Base-by-base conservation (phyloP, 2,329 filamentous ascomycete genomes). In the Helotiales sp. region DNA sequence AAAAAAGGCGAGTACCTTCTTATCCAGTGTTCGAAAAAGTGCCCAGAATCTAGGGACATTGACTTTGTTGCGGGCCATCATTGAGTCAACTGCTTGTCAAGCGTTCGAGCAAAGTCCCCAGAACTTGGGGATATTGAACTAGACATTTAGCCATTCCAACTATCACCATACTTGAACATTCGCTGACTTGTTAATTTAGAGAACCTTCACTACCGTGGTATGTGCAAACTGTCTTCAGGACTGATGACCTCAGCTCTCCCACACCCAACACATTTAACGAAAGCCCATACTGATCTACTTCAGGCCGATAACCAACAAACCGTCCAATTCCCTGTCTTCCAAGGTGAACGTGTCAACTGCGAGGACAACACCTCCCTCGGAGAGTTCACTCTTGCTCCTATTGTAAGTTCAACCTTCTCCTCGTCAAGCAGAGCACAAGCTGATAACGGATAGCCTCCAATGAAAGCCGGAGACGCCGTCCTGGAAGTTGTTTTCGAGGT, bases 401-500 rank as follows among this genome's bases (percentile, higher is more conserved):
- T 88, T 66, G 57, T 44, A 54, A 25, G 47, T 7, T 1, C 29
- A 31, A 15, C 15, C 31, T 13, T 12, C 5, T 19, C 5, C 22
- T 40, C 29, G 13, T 17, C n/a, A 6, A 7, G 17, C 17, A 13
- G 17, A 17, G 25, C 6, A 52, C 34, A 59, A 19, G 7, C 33
- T 59, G 42, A 48, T 52, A 44, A 52, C 7, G 36, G 19, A 7
- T 15, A 19, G 36, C 64, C 60, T 15, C 59, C 62, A 12, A 88
- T 97, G 91, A 88, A 88, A 72, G 93, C 95, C 72, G 93, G 95
- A 76, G 95, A 99, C 75, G 90, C 95, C 69, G 93, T 96, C 67
- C 89, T 99, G 46, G 95, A 99, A 81, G 90, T 93, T 69, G 92
- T 98, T 76, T 98, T 99, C 80, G 95, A 99, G 82, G 95, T 99